Base-by-base conservation (phyloP, 805 yeast species). In the Monosporozyma servazzii region DNA sequence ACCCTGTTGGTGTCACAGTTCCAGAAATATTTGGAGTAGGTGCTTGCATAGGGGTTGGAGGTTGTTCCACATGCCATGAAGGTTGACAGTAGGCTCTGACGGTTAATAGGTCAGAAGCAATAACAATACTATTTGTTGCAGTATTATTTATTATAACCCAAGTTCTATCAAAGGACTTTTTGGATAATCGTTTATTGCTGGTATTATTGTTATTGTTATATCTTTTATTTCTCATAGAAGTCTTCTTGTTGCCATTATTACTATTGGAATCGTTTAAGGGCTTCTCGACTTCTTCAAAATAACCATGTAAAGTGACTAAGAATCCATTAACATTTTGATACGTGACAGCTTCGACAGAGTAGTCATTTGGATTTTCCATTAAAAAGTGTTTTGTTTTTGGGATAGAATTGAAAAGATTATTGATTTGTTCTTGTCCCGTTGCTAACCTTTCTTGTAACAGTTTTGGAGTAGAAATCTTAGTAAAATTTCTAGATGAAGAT, bases 161-260 rank as follows among this genome's bases (percentile, higher is more conserved):
- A 0, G 84, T 76, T 62, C 99, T 77, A 66, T 93, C 99, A 67
- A 93, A 93, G 8, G 95, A 80, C 64, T 93, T 84, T 57, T 74
- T 75, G 3, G 79, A 71, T 36, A 83, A 69, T 31, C 75, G 65
- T 20, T 68, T 65, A 21, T 64, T 60, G 7, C 61, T 48, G 43
- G 64, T 56, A 10, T 61, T 48, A 15, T 57, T 57, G 53, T 61
- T 67, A 58, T 68, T 66, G 45, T 57, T 61, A 43, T 57, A 60
- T 53, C 68, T 60, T 53, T 63, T 61, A 44, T 55, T 54, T 51
- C 58, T 58, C 39, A 50, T 61, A 52, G 55, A 33, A 56, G 43
- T 20, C 9, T 56, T 48, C 20, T 52, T 57, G 29, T 56, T 60
- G 18, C 49, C 54, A 42, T 63, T 56, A 41, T 63, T 56, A 39